Evolutionary conservation across 2,329 filamentous ascomycete genomes (phyloP), one percentile per base, ranked within the genome.

Genomic region (Neocucurbitaria cava): DNA sequence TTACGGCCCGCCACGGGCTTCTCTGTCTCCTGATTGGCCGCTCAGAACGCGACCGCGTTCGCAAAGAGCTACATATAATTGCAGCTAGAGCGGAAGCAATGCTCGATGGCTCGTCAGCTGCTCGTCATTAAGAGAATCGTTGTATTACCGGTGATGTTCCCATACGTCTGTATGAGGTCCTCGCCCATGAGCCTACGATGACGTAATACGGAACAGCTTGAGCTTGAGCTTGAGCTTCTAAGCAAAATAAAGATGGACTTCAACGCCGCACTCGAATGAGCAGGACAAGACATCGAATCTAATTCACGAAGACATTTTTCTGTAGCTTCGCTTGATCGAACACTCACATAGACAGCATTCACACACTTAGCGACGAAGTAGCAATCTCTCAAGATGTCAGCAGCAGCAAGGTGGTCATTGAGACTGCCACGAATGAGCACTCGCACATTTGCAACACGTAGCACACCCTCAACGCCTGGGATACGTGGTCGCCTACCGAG

Each of bases 351-450:
- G 8, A 41, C 39, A 35, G 23, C 35, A 21, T 43, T 18, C 15
- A 33, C 28, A 35, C 21, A 45, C 23, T 23, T 55, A 31, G 35
- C 43, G 31, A 56, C 46, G 31, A 17, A 30, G 24, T 36, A 17
- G 28, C 7, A 40, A 11, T n/a, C 10, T 28, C 36, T 10, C 36
- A 65, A 49, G 8, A 74, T 74, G 71, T 52, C 72, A 24, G 56
- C 60, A 20, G 47, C 54, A 49, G 58, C 67, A 33, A 64, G 70
- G 40, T 69, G 68, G 67, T 68, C 65, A 18, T 39, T 70, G 20
- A 57, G 67, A 42, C 58, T 72, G 39, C 66, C 73, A 24, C 68
- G 67, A 52, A 60, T 57, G 36, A 46, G 49, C 28, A 31, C 66
- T 39, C 65, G 63, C 35, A 56, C 63, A n/a, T 60, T 71, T 26